phyloP scores from a whole-genome alignment of 202 grass and related monocot genomes.

The Bolboschoenoplectus hybrid region DNA sequence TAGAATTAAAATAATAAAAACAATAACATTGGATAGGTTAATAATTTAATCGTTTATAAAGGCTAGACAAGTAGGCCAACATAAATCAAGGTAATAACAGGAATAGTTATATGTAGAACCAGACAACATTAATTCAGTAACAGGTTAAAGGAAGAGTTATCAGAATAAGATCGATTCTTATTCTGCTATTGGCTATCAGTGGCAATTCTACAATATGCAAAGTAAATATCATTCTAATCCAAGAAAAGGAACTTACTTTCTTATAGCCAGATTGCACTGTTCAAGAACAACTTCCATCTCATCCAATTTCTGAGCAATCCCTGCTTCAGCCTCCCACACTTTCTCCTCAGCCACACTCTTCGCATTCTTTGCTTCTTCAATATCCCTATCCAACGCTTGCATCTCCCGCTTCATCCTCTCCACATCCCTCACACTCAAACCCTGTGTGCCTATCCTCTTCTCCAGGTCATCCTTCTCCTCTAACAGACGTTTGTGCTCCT shows the following conservation, averaged over 20 bases:
- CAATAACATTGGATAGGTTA: not conserved
- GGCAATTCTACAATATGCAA: not conserved
- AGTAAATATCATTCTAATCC: not conserved
- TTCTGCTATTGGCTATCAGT: too few relatives aligned
- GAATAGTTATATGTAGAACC: not conserved
- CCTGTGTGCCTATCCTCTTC: constrained; percentile 60
- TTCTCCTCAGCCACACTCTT: constrained; percentile 63
- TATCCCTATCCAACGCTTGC: constrained; percentile 57
- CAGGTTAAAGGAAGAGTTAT: not conserved
- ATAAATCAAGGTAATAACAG: not conserved
- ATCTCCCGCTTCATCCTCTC: constrained; percentile 80
- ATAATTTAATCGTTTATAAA: not conserved
- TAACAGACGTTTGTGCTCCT: constrained; percentile 34
- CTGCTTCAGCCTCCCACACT: constrained; percentile 70
- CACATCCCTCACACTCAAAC: constrained; percentile 58
- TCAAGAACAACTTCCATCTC: constrained; percentile 56
- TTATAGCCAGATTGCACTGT: constrained; percentile 68
- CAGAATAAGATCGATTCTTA: not conserved
- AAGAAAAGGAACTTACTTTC: constrained; percentile 53
- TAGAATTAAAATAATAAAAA: not conserved
- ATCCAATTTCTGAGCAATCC: constrained; percentile 53
- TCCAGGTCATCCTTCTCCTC: constrained; percentile 59
- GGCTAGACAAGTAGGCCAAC: not conserved
- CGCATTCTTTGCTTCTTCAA: constrained; percentile 51
- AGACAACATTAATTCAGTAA: constrained; percentile 1